Evolutionary conservation across 2,329 filamentous ascomycete species (phyloP).

Genomic region (Neopestalotiopsis sp.): DNA sequence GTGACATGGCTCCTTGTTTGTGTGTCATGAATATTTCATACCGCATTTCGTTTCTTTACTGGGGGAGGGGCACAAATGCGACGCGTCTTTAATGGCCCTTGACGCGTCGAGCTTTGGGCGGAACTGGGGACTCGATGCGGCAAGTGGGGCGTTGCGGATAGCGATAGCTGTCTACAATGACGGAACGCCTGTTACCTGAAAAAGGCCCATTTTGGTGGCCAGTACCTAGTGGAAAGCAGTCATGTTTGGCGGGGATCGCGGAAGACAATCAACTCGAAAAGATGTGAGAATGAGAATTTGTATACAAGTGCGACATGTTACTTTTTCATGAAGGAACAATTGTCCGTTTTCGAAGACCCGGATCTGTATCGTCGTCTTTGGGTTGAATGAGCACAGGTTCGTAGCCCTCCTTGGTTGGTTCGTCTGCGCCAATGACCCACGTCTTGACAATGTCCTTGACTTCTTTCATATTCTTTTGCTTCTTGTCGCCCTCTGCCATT

Average conservation of each 20-base stretch:
- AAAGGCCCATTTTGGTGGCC: no score
- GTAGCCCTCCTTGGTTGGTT: conserved; percentile 29
- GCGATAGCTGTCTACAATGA: background rate
- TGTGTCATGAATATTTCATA: background rate
- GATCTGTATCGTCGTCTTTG: conserved; percentile 16
- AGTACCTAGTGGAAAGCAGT: no score
- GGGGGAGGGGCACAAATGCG: background rate
- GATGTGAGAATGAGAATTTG: background rate
- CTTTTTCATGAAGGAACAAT: background rate
- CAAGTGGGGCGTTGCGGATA: background rate
- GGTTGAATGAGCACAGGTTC: conserved; percentile 19
- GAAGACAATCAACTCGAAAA: background rate
- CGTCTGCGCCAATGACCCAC: conserved; percentile 64
- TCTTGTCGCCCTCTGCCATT: conserved; percentile 69
- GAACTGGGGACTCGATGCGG: background rate
- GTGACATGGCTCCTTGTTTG: background rate
- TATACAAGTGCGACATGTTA: background rate
- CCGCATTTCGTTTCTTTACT: background rate
- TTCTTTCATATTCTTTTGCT: conserved; percentile 65
- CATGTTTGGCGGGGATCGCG: no score
- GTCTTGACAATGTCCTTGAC: conserved; percentile 72
- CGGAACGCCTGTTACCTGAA: background rate
- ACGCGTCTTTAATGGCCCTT: background rate
- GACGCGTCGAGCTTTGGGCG: background rate
- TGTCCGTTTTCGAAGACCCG: conserved; percentile 10